Evolutionary conservation across 2,329 filamentous ascomycete genomes (phyloP), one percentile per base, ranked within the genome.

Genomic region (Cladosporium sp.): DNA sequence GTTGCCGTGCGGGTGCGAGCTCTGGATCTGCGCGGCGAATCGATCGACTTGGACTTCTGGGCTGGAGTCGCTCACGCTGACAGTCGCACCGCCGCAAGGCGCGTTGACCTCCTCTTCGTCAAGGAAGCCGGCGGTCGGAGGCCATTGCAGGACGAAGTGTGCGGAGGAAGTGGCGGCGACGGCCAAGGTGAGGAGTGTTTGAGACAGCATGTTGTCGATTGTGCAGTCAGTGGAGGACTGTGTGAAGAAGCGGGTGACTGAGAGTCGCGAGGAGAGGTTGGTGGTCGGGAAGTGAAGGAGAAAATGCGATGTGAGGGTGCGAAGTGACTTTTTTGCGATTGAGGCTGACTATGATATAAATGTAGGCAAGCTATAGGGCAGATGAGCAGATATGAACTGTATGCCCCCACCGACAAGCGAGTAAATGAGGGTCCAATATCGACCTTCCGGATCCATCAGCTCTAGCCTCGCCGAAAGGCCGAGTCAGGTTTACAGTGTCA

Each of bases 81-180:
- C 55, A 1, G 47, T 57, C 3, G 57, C 59, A 9, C 60, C 62
- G 34, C 63, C 64, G 43, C 64, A 66, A 7, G 64, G 64, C 8
- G 52, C 53, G 27, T 41, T 61, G 22, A 50, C 38, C 48, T 65
- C 54, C 41, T 56, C 43, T 3, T 65, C 62, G 37, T 65, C 61
- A 38, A 54, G 43, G 56, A 64, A 64, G 20, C 60, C 63, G 8
- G 60, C 60, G 9, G 61, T 61, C 12, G 57, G 55, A 19, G 72
- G 73, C 52, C 66, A 69, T 15, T 69, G 56, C 34, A 75, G 64
- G 18, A 58, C 58, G 67, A 73, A 75, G 57, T 75, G 73, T 4
- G 72, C 72, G 5, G 69, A 62, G 19, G 66, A 59, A 51, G 69
- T 57, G 39, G 52, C 56, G 17, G 62, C 58, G 13, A 61, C 55